Conservation (phyloP, 1,284 basidiomycete species). For the Cystobasidium pallidum region DNA sequence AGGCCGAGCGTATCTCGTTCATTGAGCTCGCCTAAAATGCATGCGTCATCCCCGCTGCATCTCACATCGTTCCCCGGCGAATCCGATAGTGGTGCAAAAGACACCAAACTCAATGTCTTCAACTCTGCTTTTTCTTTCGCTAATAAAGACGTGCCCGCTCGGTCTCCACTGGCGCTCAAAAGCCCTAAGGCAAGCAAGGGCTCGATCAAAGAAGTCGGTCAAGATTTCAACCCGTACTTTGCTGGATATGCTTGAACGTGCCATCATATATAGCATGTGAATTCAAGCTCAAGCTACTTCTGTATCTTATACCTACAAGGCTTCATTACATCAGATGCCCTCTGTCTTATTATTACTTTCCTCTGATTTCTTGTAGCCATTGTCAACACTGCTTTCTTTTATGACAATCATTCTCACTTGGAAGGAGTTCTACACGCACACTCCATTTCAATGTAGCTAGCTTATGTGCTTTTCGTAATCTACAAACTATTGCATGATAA, state of each 20-base stretch:
- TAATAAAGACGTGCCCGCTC: constrained; percentile 22
- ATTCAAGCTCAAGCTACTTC: too few relatives aligned
- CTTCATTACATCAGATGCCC: too few relatives aligned
- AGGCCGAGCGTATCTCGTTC: not conserved
- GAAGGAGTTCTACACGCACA: too few relatives aligned
- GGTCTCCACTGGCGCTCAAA: not conserved
- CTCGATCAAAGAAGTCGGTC: not conserved
- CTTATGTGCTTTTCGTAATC: too few relatives aligned
- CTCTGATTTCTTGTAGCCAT: not conserved
- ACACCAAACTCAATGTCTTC: constrained; percentile 20
- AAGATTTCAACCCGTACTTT: constrained; percentile 36
- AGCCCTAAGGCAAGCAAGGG: constrained; percentile 9
- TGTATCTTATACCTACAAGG: too few relatives aligned
- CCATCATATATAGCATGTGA: too few relatives aligned
- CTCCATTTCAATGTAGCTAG: not conserved
- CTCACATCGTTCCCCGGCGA: constrained; percentile 28
- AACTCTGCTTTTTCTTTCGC: constrained; percentile 29
- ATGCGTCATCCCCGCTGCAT: constrained; percentile 31
- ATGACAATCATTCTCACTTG: too few relatives aligned
- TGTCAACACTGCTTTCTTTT: not conserved
- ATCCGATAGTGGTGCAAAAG: not conserved
- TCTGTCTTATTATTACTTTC: not conserved
- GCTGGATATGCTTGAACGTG: constrained; percentile 31
- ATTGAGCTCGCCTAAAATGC: constrained; percentile 2
- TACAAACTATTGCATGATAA: too few relatives aligned